These are phyloP conservation scores for Lasiosphaeriaceae sp. DNA, from an alignment of 495 filamentous ascomycete genomes.

Conservation along the genomic window DNA sequence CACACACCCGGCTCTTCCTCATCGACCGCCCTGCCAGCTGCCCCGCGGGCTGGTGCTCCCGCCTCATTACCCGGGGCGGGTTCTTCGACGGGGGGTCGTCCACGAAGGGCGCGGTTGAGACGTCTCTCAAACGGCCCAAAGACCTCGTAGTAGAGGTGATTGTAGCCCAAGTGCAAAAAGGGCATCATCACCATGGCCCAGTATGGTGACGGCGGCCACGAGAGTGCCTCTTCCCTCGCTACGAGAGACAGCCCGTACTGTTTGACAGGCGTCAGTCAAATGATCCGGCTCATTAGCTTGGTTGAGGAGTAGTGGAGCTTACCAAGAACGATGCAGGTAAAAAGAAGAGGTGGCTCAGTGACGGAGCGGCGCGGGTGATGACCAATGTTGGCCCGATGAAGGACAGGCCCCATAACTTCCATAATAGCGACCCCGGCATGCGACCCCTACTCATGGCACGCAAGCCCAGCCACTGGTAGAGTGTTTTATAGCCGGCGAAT, in stretches of 20 bases:
- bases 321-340: conserved; percentile 35
- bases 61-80: neutral
- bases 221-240: conserved; percentile 20
- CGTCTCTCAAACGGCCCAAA: conserved; percentile 59
- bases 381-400: conserved; percentile 39
- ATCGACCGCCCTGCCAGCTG: neutral
- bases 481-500: conserved; percentile 35
- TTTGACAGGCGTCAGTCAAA: neutral
- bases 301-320: conserved; percentile 2
- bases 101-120: conserved; percentile 45
- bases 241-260: conserved; percentile 22
- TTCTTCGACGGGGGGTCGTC: conserved; percentile 18
- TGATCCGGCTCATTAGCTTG: too few species aligned
- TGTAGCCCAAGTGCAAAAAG: conserved; percentile 63
- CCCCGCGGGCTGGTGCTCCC: neutral
- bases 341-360: conserved; percentile 24
- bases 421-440: neutral
- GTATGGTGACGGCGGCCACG: conserved; percentile 73
- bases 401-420: conserved; percentile 23
- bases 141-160: conserved; percentile 58
- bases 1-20: conserved; percentile 11
- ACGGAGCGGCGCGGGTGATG: conserved; percentile 29
- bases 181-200: conserved; percentile 67
- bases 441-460: neutral
- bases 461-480: conserved; percentile 21